Conservation (phyloP, 1,139 yeast genomes). For the Hyphopichia pseudoburtonii region DNA sequence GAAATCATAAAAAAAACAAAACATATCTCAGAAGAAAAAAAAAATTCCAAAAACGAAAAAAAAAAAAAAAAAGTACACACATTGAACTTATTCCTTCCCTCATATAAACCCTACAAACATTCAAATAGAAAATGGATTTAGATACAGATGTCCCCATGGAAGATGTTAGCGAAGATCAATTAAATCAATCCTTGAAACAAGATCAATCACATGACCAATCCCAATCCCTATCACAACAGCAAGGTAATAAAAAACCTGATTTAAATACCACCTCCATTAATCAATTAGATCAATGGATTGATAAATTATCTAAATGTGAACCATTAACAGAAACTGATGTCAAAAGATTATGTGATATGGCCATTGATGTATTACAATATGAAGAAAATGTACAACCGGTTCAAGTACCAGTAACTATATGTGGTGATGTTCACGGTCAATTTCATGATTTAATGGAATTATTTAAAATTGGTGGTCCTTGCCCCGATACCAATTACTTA, state of each 20-base stretch:
- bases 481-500: conserved; percentile 77
- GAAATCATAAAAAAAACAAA: no score
- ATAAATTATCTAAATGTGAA: conserved; percentile 72
- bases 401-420: conserved; percentile 90
- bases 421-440: conserved; percentile 99
- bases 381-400: conserved; percentile 96
- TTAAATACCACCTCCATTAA: conserved; percentile 40
- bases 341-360: conserved; percentile 77
- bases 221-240: conserved; percentile 14
- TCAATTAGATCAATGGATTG: conserved; percentile 89
- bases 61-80: no score
- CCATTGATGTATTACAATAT: conserved; percentile 85
- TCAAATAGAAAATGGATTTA: conserved; percentile 48
- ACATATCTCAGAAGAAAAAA: no score
- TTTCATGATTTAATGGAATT: conserved; percentile 92
- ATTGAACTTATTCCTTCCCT: no score
- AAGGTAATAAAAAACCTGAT: conserved; percentile 18
- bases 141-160: conserved; percentile 74
- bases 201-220: conserved; percentile 9
- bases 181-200: conserved; percentile 17
- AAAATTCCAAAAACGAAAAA: no score
- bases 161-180: conserved; percentile 58
- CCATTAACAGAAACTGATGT: conserved; percentile 84
- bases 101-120: not conserved
- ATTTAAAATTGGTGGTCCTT: conserved; percentile 90